Conservation (phyloP, 2,329 filamentous ascomycete species). For the Corinectria fuckeliana region DNA sequence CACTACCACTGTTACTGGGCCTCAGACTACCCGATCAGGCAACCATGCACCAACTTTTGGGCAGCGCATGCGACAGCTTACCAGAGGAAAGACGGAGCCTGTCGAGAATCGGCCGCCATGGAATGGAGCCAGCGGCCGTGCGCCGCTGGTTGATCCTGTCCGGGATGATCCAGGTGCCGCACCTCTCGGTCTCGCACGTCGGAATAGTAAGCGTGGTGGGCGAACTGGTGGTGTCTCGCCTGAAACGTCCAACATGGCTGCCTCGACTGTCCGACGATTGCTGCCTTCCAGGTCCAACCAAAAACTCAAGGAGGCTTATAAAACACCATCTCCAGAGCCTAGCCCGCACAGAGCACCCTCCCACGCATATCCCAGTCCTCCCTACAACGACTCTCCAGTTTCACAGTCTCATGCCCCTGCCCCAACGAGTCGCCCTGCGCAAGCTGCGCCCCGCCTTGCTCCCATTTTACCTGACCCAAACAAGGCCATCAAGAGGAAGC, state of each 20-base stretch:
- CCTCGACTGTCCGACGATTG: slow-evolving; percentile 44
- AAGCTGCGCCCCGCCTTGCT: slow-evolving; percentile 27
- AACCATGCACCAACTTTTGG: slow-evolving; percentile 41
- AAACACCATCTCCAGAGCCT: slow-evolving; percentile 33
- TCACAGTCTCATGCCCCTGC: slow-evolving; percentile 30
- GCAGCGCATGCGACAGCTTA: slow-evolving; percentile 43
- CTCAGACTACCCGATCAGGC: slow-evolving; percentile 30
- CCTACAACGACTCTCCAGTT: slow-evolving; percentile 38
- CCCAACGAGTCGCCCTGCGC: slow-evolving; percentile 1
- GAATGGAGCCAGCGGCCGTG: slow-evolving; percentile 76
- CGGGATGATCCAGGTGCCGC: slow-evolving; percentile 63
- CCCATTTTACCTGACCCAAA: slow-evolving; percentile 37
- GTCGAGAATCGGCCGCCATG: slow-evolving; percentile 64
- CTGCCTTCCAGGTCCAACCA: slow-evolving; percentile 45
- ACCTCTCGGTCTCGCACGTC: slow-evolving; percentile 63
- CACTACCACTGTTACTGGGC: slow-evolving; percentile 38
- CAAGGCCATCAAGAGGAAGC: slow-evolving; percentile 55
- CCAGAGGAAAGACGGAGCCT: slow-evolving; percentile 46
- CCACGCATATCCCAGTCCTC: slow-evolving; percentile 44
- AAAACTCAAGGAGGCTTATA: slow-evolving; percentile 38
- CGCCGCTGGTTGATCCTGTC: slow-evolving; percentile 68
- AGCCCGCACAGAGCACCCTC: slow-evolving; percentile 23
- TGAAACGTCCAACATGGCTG: slow-evolving; percentile 43
- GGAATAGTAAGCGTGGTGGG: slow-evolving; percentile 52
- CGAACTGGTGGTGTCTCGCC: slow-evolving; percentile 39